Evolutionary conservation across 495 filamentous ascomycete species (phyloP).

Genomic region (Tuber borchii): DNA sequence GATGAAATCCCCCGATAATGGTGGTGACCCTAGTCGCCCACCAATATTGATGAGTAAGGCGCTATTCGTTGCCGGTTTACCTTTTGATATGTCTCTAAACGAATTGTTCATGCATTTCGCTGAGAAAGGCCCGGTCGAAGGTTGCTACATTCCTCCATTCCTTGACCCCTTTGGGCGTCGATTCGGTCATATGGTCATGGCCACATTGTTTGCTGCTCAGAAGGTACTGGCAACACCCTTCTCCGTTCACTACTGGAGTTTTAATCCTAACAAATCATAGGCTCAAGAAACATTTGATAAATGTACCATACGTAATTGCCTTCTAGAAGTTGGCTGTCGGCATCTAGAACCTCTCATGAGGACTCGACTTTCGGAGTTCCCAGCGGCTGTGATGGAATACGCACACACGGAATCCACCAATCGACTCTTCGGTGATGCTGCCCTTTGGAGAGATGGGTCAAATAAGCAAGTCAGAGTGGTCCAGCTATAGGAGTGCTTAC

Average conservation of each 20-base stretch:
- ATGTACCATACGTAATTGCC: constrained; percentile 25
- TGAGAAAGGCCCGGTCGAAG: constrained; percentile 31
- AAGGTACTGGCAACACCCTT: constrained; percentile 27
- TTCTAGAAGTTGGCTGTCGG: constrained; percentile 35
- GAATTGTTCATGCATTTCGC: constrained; percentile 37
- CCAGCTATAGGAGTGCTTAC: background rate
- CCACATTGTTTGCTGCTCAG: constrained; percentile 35
- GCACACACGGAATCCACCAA: too few species aligned
- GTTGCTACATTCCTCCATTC: constrained; percentile 37
- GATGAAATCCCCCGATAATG: background rate
- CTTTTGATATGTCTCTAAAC: constrained; percentile 40
- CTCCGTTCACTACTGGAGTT: background rate
- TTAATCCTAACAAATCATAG: constrained; percentile 19
- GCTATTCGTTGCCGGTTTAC: constrained; percentile 38
- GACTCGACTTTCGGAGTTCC: too few species aligned
- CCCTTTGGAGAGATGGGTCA: too few species aligned
- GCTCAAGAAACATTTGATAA: constrained; percentile 36
- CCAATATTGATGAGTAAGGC: constrained; percentile 39
- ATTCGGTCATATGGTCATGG: constrained; percentile 41
- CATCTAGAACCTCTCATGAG: background rate
- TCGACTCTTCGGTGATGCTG: too few species aligned
- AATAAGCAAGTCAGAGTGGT: too few species aligned
- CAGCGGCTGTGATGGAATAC: too few species aligned
- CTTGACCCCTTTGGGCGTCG: too few species aligned
- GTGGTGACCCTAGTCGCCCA: constrained; percentile 10